phyloP scores from a whole-genome alignment of 2,329 filamentous ascomycete genomes.

The Neonectria magnoliae region DNA sequence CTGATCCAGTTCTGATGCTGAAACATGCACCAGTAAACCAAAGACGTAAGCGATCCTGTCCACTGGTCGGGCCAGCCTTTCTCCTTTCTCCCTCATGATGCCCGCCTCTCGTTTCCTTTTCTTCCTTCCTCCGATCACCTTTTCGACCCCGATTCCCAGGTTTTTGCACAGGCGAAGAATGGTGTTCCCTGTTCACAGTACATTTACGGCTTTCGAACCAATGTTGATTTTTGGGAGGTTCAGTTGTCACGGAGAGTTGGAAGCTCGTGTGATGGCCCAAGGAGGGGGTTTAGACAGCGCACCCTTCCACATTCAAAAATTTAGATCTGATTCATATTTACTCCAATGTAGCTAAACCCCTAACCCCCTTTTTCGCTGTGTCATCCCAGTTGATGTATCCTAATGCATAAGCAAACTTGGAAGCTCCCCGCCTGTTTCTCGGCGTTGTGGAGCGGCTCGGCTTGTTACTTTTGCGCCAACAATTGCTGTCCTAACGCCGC shows the following conservation, averaged over 20 bases:
- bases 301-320: slow-evolving; percentile 45
- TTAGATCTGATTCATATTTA: slow-evolving; percentile 48
- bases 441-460: neutral
- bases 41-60: neutral
- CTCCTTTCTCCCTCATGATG: slow-evolving; percentile 3
- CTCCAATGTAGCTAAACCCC: slow-evolving; percentile 26
- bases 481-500: neutral
- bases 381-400: neutral
- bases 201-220: slow-evolving; percentile 37
- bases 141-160: slow-evolving; percentile 37
- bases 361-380: slow-evolving; percentile 6
- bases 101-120: slow-evolving; percentile 28
- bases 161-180: slow-evolving; percentile 45
- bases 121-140: slow-evolving; percentile 30
- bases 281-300: slow-evolving; percentile 47
- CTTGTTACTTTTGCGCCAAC: neutral
- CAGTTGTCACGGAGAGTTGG: slow-evolving; percentile 39
- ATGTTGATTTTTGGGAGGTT: slow-evolving; percentile 38
- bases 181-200: slow-evolving; percentile 43
- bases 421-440: neutral
- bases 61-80: neutral
- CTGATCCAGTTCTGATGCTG: slow-evolving; percentile 68
- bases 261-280: slow-evolving; percentile 38
- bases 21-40: slow-evolving; percentile 7
- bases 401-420: neutral